Evolutionary conservation across 164 flowering plant species (phyloP).

Genomic region (Protea cynaroides): DNA sequence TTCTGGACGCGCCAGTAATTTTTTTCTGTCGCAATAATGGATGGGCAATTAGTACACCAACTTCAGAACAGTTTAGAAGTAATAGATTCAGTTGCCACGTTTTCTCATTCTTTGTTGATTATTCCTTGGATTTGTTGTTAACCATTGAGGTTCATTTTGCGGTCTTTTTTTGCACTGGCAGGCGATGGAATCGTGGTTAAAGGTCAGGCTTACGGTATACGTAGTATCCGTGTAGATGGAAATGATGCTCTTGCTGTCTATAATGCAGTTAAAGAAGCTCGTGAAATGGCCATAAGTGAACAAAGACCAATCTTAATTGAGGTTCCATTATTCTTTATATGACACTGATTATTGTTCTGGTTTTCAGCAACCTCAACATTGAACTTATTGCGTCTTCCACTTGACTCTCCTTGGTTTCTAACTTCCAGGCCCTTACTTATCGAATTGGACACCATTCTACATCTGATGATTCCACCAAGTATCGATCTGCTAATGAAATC

Average conservation of each 20-base stretch:
- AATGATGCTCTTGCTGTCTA: conserved; percentile 89
- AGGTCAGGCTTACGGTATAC: conserved; percentile 83
- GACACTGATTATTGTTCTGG: neutral
- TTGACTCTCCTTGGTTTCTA: neutral
- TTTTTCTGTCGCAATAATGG: conserved; percentile 97
- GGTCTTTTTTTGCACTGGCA: conserved; percentile 20
- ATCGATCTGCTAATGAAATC: conserved; percentile 68
- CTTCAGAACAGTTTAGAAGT: conserved; percentile 92
- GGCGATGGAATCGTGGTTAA: conserved; percentile 82
- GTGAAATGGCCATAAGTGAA: conserved; percentile 70
- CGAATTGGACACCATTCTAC: conserved; percentile 92
- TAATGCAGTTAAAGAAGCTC: conserved; percentile 64
- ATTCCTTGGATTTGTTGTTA: neutral
- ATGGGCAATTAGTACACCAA: conserved; percentile 95
- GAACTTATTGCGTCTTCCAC: neutral
- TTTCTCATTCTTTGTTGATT: neutral
- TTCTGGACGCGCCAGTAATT: conserved; percentile 77
- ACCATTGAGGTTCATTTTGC: conserved; percentile 2
- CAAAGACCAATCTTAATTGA: conserved; percentile 70
- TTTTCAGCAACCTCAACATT: neutral
- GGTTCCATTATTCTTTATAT: conserved; percentile 27
- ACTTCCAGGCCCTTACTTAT: conserved; percentile 75
- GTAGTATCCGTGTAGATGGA: conserved; percentile 85
- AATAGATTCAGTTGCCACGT: conserved; percentile 5
- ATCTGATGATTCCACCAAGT: conserved; percentile 94